Percentiles rank a stretch among this genome's conserved stretches.
These are phyloP conservation scores for Atkinsonella hypoxylon DNA, from an alignment of 2,329 filamentous ascomycete genomes.

Conservation along the genomic window DNA sequence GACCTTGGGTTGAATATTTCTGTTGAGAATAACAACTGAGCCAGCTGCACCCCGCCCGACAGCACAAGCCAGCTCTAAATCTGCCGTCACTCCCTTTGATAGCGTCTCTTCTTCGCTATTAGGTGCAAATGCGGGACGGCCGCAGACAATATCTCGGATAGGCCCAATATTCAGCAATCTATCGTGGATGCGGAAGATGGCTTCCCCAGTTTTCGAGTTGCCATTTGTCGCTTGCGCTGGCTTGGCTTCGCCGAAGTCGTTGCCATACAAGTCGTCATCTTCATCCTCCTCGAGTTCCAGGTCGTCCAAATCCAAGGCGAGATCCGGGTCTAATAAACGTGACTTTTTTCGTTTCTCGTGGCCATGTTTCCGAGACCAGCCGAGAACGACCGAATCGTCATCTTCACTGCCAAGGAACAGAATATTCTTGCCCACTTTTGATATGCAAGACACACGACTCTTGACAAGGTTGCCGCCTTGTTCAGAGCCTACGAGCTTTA, in stretches of 20 bases:
- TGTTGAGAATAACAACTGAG: constrained; percentile 64
- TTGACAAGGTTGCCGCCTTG: constrained; percentile 52
- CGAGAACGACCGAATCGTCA: constrained; percentile 67
- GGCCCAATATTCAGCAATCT: constrained; percentile 66
- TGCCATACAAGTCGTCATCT: constrained; percentile 48
- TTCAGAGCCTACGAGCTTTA: constrained; percentile 52
- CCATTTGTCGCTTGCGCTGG: constrained; percentile 27
- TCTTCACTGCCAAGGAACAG: constrained; percentile 82
- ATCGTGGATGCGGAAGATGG: constrained; percentile 69
- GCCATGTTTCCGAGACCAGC: constrained; percentile 59
- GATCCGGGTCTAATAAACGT: constrained; percentile 41
- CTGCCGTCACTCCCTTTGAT: constrained; percentile 35
- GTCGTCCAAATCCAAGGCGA: constrained; percentile 38
- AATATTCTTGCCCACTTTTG: constrained; percentile 52
- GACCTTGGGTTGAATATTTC: constrained; percentile 62
- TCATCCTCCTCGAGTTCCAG: constrained; percentile 49
- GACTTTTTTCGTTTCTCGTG: constrained; percentile 54
- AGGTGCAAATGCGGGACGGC: constrained; percentile 36
- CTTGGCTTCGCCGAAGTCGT: constrained; percentile 52
- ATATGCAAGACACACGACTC: constrained; percentile 55
- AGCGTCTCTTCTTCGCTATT: constrained; percentile 33
- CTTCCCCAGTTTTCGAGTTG: constrained; percentile 44
- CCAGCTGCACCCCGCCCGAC: constrained; percentile 55
- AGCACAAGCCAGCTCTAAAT: constrained; percentile 47
- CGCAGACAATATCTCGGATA: constrained; percentile 62